These are phyloP conservation scores for Epichloe aotearoae DNA, from an alignment of 2,329 filamentous ascomycete genomes.

Conservation along the genomic window DNA sequence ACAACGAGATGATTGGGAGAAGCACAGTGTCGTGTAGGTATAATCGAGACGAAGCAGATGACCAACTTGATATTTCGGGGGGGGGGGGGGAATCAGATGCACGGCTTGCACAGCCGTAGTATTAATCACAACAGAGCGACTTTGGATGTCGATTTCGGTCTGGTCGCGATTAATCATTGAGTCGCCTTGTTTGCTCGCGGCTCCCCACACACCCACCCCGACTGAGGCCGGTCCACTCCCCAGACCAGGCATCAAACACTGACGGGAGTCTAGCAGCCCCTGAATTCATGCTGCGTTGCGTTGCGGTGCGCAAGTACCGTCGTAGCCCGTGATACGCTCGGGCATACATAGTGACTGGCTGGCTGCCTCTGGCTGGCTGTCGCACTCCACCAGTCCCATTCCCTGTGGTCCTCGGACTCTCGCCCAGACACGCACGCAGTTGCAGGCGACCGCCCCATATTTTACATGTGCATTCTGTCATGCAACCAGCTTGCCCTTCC, in stretches of 20 bases:
- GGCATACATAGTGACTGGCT: neutral
- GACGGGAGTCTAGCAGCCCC: no score
- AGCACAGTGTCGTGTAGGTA: no score
- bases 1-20: no score
- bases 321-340: no score
- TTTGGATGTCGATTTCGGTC: neutral
- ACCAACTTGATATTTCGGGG: no score
- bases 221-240: neutral
- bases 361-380: neutral
- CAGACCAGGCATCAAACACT: neutral
- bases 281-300: no score
- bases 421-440: neutral
- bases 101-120: no score
- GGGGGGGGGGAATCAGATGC: no score
- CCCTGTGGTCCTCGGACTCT: no score
- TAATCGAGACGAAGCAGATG: no score
- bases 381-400: neutral
- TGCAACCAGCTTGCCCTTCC: no score
- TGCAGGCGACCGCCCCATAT: neutral
- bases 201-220: neutral
- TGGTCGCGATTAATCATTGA: neutral
- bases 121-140: neutral
- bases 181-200: neutral
- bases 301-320: no score
- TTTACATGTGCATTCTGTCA: neutral